A percentile compares a stretch with the other conserved stretches of the same genome.
Evolutionary conservation across 176 grass and related monocot genomes (phyloP).

Genomic region (Phragmites australis): DNA sequence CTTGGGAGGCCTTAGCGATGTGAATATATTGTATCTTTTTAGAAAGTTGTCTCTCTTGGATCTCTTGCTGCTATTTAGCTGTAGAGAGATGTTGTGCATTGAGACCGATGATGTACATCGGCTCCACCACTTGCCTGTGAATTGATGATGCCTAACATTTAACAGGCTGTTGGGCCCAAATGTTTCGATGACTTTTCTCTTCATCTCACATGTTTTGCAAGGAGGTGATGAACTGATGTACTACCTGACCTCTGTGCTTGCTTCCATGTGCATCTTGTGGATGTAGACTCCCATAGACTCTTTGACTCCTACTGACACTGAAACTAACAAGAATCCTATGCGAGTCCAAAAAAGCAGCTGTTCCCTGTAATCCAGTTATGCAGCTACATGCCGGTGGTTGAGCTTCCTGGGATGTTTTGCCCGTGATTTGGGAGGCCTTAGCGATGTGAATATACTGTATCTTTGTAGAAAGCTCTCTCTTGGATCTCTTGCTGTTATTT

Average conservation of each 20-base stretch:
- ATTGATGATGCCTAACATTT: slow-evolving; percentile 37
- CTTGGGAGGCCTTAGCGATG: slow-evolving; percentile 7
- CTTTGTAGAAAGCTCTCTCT: slow-evolving; percentile 20
- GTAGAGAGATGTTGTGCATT: slow-evolving; percentile 18
- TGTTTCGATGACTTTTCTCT: not conserved
- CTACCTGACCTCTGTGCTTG: not conserved
- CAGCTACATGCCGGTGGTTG: slow-evolving; percentile 27
- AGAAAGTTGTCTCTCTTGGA: slow-evolving; percentile 24
- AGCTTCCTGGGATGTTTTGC: slow-evolving; percentile 17
- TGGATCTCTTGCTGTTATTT: slow-evolving; percentile 16
- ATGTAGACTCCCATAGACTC: not conserved
- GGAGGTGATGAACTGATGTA: not conserved
- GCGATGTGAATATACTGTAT: slow-evolving; percentile 36
- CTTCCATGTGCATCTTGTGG: slow-evolving; percentile 14
- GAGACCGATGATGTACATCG: slow-evolving; percentile 34
- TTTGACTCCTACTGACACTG: not conserved
- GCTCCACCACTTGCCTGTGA: slow-evolving; percentile 34
- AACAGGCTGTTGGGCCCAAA: slow-evolving; percentile 32
- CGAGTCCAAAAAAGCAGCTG: not conserved
- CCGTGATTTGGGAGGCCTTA: slow-evolving; percentile 25
- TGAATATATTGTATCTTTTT: slow-evolving; percentile 38
- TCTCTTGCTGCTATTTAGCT: not conserved
- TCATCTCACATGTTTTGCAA: slow-evolving; percentile 19
- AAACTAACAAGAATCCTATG: slow-evolving; percentile 30
- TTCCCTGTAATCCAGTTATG: slow-evolving; percentile 1